These are phyloP conservation scores for Mesotaenium endlicherianum DNA, from an alignment of 139 green algal genomes.

Conservation along the genomic window DNA sequence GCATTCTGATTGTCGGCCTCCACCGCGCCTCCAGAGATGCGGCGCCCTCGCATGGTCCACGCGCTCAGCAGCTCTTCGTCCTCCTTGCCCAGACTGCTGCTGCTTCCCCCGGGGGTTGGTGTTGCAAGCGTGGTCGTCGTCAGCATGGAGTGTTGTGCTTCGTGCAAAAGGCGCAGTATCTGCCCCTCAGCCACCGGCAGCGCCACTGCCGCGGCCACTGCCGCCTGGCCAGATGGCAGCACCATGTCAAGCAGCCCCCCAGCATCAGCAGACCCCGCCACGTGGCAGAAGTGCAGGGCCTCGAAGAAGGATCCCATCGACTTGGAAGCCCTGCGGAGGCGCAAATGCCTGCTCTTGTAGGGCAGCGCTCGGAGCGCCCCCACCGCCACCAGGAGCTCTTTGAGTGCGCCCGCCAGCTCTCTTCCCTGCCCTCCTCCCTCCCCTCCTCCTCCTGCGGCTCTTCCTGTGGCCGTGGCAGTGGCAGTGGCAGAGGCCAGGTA, in stretches of 20 bases:
- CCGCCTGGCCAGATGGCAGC: not conserved
- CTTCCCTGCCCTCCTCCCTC: not conserved
- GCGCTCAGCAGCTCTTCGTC: not conserved
- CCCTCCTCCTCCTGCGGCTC: not conserved
- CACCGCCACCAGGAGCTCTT: not conserved
- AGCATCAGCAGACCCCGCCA: too few species aligned
- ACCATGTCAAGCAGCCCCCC: too few species aligned
- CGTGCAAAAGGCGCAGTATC: too few species aligned
- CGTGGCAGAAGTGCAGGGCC: too few species aligned
- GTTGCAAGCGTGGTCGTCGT: too few species aligned
- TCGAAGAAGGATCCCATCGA: not conserved
- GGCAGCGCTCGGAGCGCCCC: not conserved
- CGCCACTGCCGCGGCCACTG: not conserved
- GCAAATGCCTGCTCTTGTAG: not conserved
- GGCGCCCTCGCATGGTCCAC: not conserved
- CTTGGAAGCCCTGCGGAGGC: not conserved
- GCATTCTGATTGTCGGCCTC: constrained; percentile 7
- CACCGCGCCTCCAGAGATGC: not conserved
- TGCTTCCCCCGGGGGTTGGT: not conserved
- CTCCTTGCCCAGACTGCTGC: not conserved
- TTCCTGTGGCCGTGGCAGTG: too few species aligned
- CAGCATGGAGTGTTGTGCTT: too few species aligned
- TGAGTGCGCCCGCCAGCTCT: not conserved
- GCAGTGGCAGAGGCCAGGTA: not conserved
- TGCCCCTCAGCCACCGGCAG: not conserved